Evolutionary conservation across 768 basidiomycete species (phyloP).

Genomic region (Mrakia blollopis): DNA sequence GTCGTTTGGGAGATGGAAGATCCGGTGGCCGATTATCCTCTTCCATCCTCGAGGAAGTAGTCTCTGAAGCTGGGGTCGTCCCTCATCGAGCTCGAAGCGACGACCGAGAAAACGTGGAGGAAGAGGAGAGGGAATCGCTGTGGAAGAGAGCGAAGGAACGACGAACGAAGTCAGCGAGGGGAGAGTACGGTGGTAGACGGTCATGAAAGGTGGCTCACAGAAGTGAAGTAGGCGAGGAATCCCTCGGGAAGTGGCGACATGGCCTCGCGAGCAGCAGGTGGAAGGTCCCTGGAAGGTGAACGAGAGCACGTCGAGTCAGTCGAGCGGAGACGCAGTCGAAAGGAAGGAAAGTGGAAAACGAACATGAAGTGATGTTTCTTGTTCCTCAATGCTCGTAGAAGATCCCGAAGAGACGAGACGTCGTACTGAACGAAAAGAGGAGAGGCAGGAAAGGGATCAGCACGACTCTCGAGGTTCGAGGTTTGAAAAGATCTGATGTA

Average conservation of each 20-base stretch:
- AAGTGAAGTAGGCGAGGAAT: constrained; percentile 86
- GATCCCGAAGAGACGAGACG: constrained; percentile 79
- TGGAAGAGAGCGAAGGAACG: not conserved
- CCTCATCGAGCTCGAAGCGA: constrained; percentile 64
- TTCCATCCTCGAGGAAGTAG: constrained; percentile 55
- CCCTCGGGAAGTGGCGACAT: constrained; percentile 87
- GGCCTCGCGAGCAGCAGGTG: constrained; percentile 73
- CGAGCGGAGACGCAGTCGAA: not conserved
- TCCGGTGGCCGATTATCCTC: not conserved
- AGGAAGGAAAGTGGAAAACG: not conserved
- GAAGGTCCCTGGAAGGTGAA: constrained; percentile 57
- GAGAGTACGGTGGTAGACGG: no score
- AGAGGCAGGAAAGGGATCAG: not conserved
- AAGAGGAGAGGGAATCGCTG: constrained; percentile 83
- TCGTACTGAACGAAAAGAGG: constrained; percentile 55
- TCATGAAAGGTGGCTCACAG: constrained; percentile 34
- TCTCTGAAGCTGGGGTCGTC: constrained; percentile 83
- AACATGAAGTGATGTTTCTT: constrained; percentile 49
- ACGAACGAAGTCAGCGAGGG: not conserved
- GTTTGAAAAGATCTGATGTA: not conserved
- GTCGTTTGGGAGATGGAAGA: no score
- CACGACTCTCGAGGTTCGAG: no score
- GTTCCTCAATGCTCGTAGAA: constrained; percentile 86
- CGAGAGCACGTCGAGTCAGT: not conserved
- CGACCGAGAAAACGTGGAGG: constrained; percentile 83